Base-by-base conservation (phyloP, 768 basidiomycete species). In the Candolleomyces eurysporus region DNA sequence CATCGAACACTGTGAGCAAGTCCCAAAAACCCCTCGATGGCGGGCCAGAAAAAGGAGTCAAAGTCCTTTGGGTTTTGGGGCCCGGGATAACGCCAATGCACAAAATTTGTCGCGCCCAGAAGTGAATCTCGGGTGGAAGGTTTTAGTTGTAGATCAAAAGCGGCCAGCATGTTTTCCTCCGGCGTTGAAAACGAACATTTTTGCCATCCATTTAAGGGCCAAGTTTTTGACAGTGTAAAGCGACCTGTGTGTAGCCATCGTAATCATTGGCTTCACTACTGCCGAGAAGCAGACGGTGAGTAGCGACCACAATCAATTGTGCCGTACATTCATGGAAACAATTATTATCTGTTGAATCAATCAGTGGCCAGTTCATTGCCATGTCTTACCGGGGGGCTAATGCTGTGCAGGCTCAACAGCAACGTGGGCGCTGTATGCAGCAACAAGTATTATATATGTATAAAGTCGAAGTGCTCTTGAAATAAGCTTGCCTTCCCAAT, bases 101-200 rank as follows among this genome's bases (percentile, higher is more conserved):
- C 6, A 78, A 57, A 10, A 78, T 66, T 36, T 76, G 66, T 3
- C 66, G 48, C n/a, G 68, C 53, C 17, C 70, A 71, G 42, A 70
- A 73, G 1, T 69, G 68, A 10, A 71, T 61, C 19, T 74, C 68
- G 0, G 76, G 76, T 5, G 73, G 76, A 0, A 81, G 67, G 56
- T 80, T 81, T 65, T 69, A 72, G 63, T 79, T 79, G 61, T 76
- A 70, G 0, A 78, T 9, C 17, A 84, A 62, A 7, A 84, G 62
- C 0, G 80, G 82, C 69, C 78, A 83, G 8, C 71, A 71, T 0
- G 77, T 77, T 2, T 67, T 60, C 3, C 68, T 68, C 0, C 70
- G 67, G 3, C 69, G 62, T 45, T 74, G 74, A 63, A 76, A 79
- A 3, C n/a, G n/a, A n/a, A n/a, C 26, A 26, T 26, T 26, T 26